Base-by-base conservation (phyloP, 169 alveolate species). In the Plasmodium ovale region DNA sequence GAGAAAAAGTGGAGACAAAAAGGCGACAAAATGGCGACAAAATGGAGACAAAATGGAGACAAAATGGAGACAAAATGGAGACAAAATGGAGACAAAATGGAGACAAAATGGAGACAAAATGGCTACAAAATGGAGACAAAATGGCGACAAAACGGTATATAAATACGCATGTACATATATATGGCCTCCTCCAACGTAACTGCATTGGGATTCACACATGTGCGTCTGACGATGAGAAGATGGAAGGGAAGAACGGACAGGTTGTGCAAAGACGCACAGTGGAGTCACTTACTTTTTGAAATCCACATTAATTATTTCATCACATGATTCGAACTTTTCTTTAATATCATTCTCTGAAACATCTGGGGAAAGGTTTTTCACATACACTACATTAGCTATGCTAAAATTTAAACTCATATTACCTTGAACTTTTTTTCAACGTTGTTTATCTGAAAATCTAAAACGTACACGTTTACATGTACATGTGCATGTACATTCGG, bases 361-460 rank as follows among this genome's bases (percentile, higher is more conserved):
- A 54, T 73, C 87, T 1, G 92, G 49, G 25, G 94, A 72, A 47
- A 89, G 89, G 42, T 89, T 89, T 71, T 88, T 89, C n/a, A 89
- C 90, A 69, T 89, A 89, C 35, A 89, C 89, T n/a, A 72, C 90
- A 89, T 89, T 89, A 49, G 91, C 91, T 84, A 84, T 84, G 42
- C 87, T 84, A 31, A 84, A 84, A 69, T 84, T 84, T 68, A 84
- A 84, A 84, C 91, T 84, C 91, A 84, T 84, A 60, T 68, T 84
- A 21, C 7, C 9, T 27, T 44, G 12, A n/a, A 42, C 3, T 29
- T 16, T 25, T 44, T 68, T 51, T 68, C 10, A 14, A 1, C 21
- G 12, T 54, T 0, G 0, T 54, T n/a, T 54, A 6, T 29, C 19
- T 29, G 21, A 33, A 35, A 53, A 71, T 16, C 37, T 21, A 54